Evolutionary conservation across 257 asterid species (phyloP).

Genomic region (Nemophila menziesii): DNA sequence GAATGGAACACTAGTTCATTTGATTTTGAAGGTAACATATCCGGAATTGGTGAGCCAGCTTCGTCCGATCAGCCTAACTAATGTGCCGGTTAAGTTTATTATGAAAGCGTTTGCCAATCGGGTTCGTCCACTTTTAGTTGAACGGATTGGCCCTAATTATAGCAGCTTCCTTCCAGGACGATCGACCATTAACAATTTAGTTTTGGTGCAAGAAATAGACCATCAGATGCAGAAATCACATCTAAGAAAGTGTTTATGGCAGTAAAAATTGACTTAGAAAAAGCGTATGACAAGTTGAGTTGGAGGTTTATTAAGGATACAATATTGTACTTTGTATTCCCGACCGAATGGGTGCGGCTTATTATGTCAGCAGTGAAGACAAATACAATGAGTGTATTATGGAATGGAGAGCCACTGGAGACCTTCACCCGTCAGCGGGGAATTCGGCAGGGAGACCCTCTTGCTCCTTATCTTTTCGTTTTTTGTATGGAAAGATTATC

Average conservation of each 20-base stretch:
- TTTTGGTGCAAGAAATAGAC: neutral
- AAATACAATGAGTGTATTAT: neutral
- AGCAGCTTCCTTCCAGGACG: neutral
- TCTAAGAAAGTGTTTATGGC: neutral
- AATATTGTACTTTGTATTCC: neutral
- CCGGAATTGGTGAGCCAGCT: neutral
- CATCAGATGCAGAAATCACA: neutral
- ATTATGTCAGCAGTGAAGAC: neutral
- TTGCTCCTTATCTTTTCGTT: neutral
- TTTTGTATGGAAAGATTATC: neutral
- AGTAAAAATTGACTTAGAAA: neutral
- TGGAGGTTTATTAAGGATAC: neutral
- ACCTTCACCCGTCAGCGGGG: neutral
- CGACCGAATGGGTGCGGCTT: neutral
- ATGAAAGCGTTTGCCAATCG: neutral
- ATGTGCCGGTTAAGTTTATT: neutral
- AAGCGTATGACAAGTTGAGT: neutral
- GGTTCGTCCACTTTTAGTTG: neutral
- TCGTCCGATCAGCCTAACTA: neutral
- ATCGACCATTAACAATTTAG: neutral
- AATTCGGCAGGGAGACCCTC: conserved; percentile 4
- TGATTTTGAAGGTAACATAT: neutral
- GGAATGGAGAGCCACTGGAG: neutral
- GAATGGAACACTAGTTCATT: neutral
- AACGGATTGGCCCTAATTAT: neutral